These are phyloP conservation scores for Didymosphaeria variabile DNA, from an alignment of 2,329 filamentous ascomycete genomes.

Conservation along the genomic window DNA sequence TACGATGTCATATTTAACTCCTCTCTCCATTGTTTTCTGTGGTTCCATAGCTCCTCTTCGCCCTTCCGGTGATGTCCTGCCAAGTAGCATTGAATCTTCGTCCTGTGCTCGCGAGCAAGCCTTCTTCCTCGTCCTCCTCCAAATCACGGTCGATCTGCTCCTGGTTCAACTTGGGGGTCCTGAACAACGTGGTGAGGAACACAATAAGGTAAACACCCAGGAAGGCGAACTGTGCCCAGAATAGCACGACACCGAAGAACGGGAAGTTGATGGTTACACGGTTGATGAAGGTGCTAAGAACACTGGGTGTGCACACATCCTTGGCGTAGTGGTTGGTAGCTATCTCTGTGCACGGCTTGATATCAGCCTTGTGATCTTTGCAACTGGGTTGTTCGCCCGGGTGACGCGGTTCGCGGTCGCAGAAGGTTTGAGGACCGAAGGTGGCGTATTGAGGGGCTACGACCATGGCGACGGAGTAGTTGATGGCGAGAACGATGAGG, in stretches of 20 bases:
- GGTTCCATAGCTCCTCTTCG: slow-evolving; percentile 46
- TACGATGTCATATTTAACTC: slow-evolving; percentile 6
- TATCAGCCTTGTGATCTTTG: slow-evolving; percentile 71
- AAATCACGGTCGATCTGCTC: slow-evolving; percentile 86
- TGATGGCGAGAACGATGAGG: slow-evolving; percentile 87
- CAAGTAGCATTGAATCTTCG: slow-evolving; percentile 85
- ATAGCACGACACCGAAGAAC: slow-evolving; percentile 90
- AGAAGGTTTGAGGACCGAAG: slow-evolving; percentile 94
- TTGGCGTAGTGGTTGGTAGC: slow-evolving; percentile 75
- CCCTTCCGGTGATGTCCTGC: slow-evolving; percentile 80
- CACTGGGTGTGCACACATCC: slow-evolving; percentile 86
- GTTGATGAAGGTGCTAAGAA: slow-evolving; percentile 93
- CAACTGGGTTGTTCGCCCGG: slow-evolving; percentile 79
- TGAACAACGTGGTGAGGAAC: slow-evolving; percentile 80
- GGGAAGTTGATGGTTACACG: slow-evolving; percentile 93
- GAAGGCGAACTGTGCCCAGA: slow-evolving; percentile 97
- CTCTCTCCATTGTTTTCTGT: slow-evolving; percentile 36
- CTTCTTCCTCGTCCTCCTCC: slow-evolving; percentile 92
- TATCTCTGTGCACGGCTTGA: slow-evolving; percentile 83
- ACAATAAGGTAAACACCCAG: slow-evolving; percentile 83
- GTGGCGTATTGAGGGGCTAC: slow-evolving; percentile 96
- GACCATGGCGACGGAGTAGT: slow-evolving; percentile 91
- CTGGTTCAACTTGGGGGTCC: slow-evolving; percentile 79
- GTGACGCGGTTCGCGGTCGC: slow-evolving; percentile 72
- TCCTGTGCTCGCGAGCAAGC: slow-evolving; percentile 83